Evolutionary conservation across 768 basidiomycete species (phyloP), one percentile per base, ranked within the genome.

Genomic region (Termitomyces sp.): DNA sequence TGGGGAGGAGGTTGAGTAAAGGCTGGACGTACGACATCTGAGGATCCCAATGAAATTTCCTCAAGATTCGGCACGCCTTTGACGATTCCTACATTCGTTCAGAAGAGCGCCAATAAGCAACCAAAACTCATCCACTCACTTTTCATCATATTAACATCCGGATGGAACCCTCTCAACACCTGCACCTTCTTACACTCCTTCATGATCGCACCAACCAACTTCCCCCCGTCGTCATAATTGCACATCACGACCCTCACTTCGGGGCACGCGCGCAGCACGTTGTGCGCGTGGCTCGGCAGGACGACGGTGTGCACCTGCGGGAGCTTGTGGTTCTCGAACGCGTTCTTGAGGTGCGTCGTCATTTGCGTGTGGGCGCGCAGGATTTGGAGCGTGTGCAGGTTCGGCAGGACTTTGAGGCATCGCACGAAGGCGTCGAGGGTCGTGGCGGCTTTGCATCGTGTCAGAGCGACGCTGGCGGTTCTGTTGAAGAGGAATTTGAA

Each of bases 311-410:
- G 66, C 18, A 74, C 56, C 39, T 57, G 58, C 8, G 71, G 66
- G 9, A 72, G 64, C 16, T 48, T 44, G 46, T 63, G 65, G 1
- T 64, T 63, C 39, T 68, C 65, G 43, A 74, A 72, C 1, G 65
- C 67, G 1, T 50, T 49, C 55, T 69, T 70, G 36, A 74, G 60
- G 6, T 63, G 53, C 22, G 65, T 68, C 18, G 69, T 67, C 73
- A 72, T 74, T 39, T 68, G 63, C 2, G 62, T 58, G 55, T 73
- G 71, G 0, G 67, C 67, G 18, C 68, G 67, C n/a, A 71, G 32
- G 49, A 74, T 67, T 53, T 71, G 68, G 5, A 74, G 60, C 0
- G 69, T 72, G 57, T 68, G 67, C 18, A 72, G 61, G 55, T 71
- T 72, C 3, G 72, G 71, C 16, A 73, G 68, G 20, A 45, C 57